A percentile compares a stretch with the other conserved stretches of the same genome.
These are phyloP conservation scores for Monascus purpureus DNA, from an alignment of 495 filamentous ascomycete species.

Conservation along the genomic window DNA sequence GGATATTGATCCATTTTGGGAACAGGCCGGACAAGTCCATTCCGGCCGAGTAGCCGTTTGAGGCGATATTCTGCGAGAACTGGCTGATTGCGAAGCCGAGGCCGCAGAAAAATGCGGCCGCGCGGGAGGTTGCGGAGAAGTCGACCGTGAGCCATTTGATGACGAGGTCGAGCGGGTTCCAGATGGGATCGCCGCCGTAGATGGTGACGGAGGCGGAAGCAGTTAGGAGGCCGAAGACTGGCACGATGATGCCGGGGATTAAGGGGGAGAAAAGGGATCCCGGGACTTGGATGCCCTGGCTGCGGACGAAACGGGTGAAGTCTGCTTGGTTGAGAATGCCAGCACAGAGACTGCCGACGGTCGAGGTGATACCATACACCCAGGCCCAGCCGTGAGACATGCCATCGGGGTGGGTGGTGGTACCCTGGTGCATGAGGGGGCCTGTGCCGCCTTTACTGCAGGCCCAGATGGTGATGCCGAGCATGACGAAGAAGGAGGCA, in stretches of 20 bases:
- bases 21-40: slow-evolving; percentile 47
- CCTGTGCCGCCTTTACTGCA: no score
- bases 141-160: slow-evolving; percentile 28
- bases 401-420: no score
- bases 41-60: slow-evolving; percentile 41
- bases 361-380: no score
- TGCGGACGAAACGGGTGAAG: no score
- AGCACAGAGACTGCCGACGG: no score
- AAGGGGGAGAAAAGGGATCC: not conserved
- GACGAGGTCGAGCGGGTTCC: slow-evolving; percentile 43
- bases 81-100: slow-evolving; percentile 36
- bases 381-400: no score
- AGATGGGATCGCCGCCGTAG: slow-evolving; percentile 37
- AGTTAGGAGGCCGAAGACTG: not conserved
- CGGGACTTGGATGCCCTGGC: slow-evolving; percentile 14
- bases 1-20: slow-evolving; percentile 45
- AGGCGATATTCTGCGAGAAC: slow-evolving; percentile 47
- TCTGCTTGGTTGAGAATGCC: no score
- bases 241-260: not conserved
- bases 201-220: slow-evolving; percentile 28
- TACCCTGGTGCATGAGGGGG: no score
- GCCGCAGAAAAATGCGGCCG: slow-evolving; percentile 42
- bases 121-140: slow-evolving; percentile 12
- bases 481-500: no score
- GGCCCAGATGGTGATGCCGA: no score